Conservation (phyloP, 208 protist species). For the Vickermania ingenoplastis region DNA sequence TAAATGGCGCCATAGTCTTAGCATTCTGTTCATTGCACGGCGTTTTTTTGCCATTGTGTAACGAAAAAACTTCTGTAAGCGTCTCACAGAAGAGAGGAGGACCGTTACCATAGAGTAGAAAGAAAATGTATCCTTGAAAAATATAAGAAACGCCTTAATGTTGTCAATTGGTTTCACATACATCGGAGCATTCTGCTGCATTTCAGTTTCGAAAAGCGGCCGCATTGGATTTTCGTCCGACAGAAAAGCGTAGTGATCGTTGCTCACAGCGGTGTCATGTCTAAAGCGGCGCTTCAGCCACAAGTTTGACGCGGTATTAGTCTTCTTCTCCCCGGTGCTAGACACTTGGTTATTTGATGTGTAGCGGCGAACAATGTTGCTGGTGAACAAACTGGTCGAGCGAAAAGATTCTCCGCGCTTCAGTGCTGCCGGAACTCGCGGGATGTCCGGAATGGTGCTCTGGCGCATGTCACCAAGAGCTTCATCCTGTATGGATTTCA, state of each 20-base stretch:
- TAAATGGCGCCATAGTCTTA: slow-evolving; percentile 41
- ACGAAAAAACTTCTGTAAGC: slow-evolving; percentile 67
- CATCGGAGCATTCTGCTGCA: slow-evolving; percentile 17
- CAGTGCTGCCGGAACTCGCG: neutral
- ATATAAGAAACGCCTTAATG: slow-evolving; percentile 10
- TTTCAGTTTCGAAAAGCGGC: slow-evolving; percentile 24
- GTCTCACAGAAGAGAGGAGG: slow-evolving; percentile 22
- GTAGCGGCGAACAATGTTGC: neutral
- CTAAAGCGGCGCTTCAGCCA: neutral
- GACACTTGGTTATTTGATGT: neutral
- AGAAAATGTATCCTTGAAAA: slow-evolving; percentile 18
- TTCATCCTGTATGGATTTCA: neutral
- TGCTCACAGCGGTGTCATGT: slow-evolving; percentile 5
- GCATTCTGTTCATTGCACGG: slow-evolving; percentile 52
- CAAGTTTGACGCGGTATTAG: neutral
- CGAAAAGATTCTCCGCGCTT: neutral
- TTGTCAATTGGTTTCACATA: slow-evolving; percentile 11
- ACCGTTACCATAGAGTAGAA: slow-evolving; percentile 9
- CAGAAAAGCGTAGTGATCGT: slow-evolving; percentile 15
- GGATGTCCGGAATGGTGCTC: neutral
- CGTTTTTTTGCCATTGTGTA: slow-evolving; percentile 36
- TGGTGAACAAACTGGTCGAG: neutral
- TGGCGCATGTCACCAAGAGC: neutral
- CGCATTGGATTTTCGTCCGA: slow-evolving; percentile 19
- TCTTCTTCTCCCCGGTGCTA: neutral